Percentiles rank a stretch among this genome's conserved stretches.
Evolutionary conservation across 441 rosid species (phyloP).

Genomic region (Sinapis alba): DNA sequence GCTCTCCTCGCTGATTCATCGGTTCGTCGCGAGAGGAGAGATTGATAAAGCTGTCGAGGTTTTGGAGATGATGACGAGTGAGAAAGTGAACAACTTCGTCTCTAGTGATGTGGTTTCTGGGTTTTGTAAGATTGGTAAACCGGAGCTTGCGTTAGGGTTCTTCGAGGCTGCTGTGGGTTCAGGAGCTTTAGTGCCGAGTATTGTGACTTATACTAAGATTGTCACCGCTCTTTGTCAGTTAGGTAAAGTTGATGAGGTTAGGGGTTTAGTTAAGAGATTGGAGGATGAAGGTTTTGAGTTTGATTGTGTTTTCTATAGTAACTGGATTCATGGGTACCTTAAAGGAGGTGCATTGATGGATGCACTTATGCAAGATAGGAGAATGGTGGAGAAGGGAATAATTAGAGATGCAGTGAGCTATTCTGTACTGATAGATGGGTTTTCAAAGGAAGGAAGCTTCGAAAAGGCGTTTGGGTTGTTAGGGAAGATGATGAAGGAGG

Average conservation of each 20-base stretch:
- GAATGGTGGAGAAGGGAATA: conserved; percentile 59
- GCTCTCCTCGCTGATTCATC: conserved; percentile 53
- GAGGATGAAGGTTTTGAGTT: conserved; percentile 59
- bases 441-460: conserved; percentile 50
- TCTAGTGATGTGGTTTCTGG: conserved; percentile 70
- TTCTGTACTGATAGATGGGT: conserved; percentile 60
- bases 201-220: conserved; percentile 64
- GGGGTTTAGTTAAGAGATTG: conserved; percentile 48
- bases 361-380: conserved; percentile 50
- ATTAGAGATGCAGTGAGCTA: conserved; percentile 54
- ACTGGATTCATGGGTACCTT: conserved; percentile 65
- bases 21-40: conserved; percentile 54
- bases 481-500: conserved; percentile 60
- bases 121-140: conserved; percentile 68
- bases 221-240: conserved; percentile 60
- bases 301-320: conserved; percentile 66
- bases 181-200: conserved; percentile 61
- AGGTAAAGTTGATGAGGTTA: conserved; percentile 60
- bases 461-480: conserved; percentile 59
- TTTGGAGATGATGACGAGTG: conserved; percentile 60
- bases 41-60: conserved; percentile 64
- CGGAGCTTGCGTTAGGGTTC: conserved; percentile 64
- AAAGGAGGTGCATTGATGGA: conserved; percentile 50
- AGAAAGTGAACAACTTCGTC: conserved; percentile 56
- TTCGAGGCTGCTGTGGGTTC: conserved; percentile 51